Base-by-base conservation (phyloP, 2,329 filamentous ascomycete genomes). In the Emydomyces testavorans region DNA sequence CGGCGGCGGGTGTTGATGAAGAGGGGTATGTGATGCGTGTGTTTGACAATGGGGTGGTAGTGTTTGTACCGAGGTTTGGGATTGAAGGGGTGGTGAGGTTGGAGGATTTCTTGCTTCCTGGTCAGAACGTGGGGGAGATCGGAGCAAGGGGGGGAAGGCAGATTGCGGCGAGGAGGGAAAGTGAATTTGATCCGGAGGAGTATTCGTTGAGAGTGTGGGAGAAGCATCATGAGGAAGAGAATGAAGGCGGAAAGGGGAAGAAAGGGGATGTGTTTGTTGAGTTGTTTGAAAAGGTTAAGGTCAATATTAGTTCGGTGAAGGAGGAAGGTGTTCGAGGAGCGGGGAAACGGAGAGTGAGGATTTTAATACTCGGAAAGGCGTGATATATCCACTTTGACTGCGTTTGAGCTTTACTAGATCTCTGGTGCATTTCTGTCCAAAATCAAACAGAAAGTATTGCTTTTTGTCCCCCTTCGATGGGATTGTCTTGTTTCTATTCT, bases 1-100 rank as follows among this genome's bases (percentile, higher is more conserved):
- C 50, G 16, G 46, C 42, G 10, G 46, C 53, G 4, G 67, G 66
- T 2, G 69, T 81, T 6, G 82, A 89, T 58, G 89, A 95, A 65
- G 89, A 95, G 50, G 92, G 86, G 2, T 96, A 94, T 64, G 80
- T 98, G 38, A 94, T 98, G 85, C 85, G 86, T 62, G 83, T 98
- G 46, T 98, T 98, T 67, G 88, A 85, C 63, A 98, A 98, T 68
- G 92, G 92, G 5, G 90, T 95, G 58, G 92, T 96, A 15, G 89
- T 96, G 8, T 89, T 96, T 52, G 90, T 98, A 42, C 92, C 92
- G 5, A 75, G 87, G 13, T 98, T 98, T 65, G 92, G 92, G 34
- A 93, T 98, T 58, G 92, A 98, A 71, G 84, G 87, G 34, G 70
- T 95, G 52, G 92, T 98, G 54, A 77, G 90, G 8, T 70, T 96